Base-by-base conservation (phyloP, 768 basidiomycete species). In the Tricholoma furcatifolium region DNA sequence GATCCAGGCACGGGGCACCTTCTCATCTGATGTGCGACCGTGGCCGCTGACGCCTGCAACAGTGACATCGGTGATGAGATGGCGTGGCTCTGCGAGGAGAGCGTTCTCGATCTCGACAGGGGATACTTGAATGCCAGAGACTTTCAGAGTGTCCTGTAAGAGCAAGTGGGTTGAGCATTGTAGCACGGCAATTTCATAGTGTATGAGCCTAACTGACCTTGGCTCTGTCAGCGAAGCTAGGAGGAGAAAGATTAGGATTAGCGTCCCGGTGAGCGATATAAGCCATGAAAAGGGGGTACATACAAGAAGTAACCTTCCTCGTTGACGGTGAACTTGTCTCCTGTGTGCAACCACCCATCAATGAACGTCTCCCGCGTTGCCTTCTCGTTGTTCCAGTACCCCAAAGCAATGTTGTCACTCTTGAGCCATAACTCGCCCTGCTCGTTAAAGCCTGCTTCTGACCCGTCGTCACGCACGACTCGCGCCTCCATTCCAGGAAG, bases 81-180 rank as follows among this genome's bases (percentile, higher is more conserved):
- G 70, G 7, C 76, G 75, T 0, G 88, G 86, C 35, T 91, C 81
- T 0, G 73, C 73, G 17, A 84, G 74, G 2, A 92, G 69, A 20
- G 76, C 77, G 23, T 81, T 74, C 63, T 92, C 91, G 47, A 92
- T 85, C 63, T 93, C 90, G 15, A 79, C 77, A 0, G 90, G 91
- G 0, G 91, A 89, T 0, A 92, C 91, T 67, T 92, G 91, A 44
- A 73, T 74, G 3, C 90, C 91, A 0, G 87, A 89, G 2, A 93
- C 77, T 63, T 93, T 93, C 18, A 93, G 74, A 0, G 83, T 90
- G 61, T 92, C 91, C 84, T 89, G 44, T 20, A 43, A 45, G 11
- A 18, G 6, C 11, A 24, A 10, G 43, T 30, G 17, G 30, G 12
- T 23, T 51, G 40, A 51, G 49, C 42, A 31, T 15, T 11, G 6